Evolutionary conservation across 2,329 filamentous ascomycete species (phyloP).

Genomic region (Penicillium sp.): DNA sequence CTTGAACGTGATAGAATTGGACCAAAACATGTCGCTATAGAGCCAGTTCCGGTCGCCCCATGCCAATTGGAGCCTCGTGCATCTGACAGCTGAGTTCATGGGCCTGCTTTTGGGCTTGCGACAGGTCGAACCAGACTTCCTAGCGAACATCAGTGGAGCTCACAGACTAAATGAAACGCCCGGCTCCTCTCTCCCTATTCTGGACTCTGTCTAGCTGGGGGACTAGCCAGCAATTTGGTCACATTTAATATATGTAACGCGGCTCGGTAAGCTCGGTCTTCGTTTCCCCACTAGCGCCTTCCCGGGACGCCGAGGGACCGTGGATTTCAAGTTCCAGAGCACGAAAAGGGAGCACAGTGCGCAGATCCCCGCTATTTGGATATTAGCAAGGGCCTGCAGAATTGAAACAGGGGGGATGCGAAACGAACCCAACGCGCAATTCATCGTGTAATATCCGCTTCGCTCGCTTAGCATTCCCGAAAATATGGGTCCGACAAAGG

Average conservation of each 20-base stretch:
- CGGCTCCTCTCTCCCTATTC: background rate
- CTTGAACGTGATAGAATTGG: background rate
- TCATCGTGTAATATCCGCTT: slow-evolving; percentile 26
- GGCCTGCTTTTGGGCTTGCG: background rate
- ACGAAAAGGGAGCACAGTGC: slow-evolving; percentile 12
- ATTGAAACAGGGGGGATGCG: background rate
- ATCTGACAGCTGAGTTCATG: background rate
- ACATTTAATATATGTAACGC: background rate
- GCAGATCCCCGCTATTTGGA: slow-evolving; percentile 16
- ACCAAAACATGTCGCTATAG: background rate
- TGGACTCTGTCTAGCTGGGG: background rate
- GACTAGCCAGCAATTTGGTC: background rate
- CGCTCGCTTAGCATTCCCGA: slow-evolving; percentile 20
- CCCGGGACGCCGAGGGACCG: slow-evolving; percentile 3
- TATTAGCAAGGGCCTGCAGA: background rate
- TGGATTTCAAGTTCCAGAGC: slow-evolving; percentile 9
- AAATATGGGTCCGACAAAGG: slow-evolving; percentile 23
- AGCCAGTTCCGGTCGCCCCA: background rate
- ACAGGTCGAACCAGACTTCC: background rate
- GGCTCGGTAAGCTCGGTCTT: background rate
- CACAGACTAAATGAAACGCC: background rate
- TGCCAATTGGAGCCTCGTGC: background rate
- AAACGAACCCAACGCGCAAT: slow-evolving; percentile 18
- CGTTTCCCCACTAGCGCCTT: background rate
- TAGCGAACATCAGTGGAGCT: background rate